Evolutionary conservation across 805 yeast species (phyloP).

Genomic region (Kazachstania africana): DNA sequence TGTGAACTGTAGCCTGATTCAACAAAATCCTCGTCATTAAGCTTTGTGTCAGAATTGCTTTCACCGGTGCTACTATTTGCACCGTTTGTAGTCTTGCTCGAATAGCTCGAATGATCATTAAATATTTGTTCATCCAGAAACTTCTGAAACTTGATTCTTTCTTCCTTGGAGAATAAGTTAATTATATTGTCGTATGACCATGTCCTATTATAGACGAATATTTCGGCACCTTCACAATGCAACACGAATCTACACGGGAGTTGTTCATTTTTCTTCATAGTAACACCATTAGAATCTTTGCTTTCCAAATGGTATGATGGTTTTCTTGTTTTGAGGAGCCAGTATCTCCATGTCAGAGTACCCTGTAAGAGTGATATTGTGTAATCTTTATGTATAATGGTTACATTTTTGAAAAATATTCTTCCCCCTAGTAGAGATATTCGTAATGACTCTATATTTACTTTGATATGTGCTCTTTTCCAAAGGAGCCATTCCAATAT

Average conservation of each 20-base stretch:
- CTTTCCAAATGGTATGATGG: slow-evolving; percentile 12
- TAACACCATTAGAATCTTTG: slow-evolving; percentile 5
- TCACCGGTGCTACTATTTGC: neutral
- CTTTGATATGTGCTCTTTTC: slow-evolving; percentile 44
- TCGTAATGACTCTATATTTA: slow-evolving; percentile 64
- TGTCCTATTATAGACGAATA: slow-evolving; percentile 72
- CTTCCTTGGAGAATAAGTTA: slow-evolving; percentile 23
- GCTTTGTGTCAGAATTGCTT: neutral
- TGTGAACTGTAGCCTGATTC: slow-evolving; percentile 1
- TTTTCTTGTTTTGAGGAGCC: slow-evolving; percentile 44
- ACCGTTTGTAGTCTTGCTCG: neutral
- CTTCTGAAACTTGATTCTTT: slow-evolving; percentile 11
- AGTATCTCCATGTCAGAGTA: slow-evolving; percentile 80
- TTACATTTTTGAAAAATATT: slow-evolving; percentile 61
- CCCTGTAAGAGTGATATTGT: slow-evolving; percentile 62
- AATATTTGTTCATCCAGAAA: slow-evolving; percentile 13
- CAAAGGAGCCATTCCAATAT: slow-evolving; percentile 46
- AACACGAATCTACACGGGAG: slow-evolving; percentile 48
- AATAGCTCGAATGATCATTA: slow-evolving; percentile 7
- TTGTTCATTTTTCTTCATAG: slow-evolving; percentile 28
- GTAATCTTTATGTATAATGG: slow-evolving; percentile 61
- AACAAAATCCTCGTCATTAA: slow-evolving; percentile 8
- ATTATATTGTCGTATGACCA: slow-evolving; percentile 61
- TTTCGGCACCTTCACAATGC: slow-evolving; percentile 65
- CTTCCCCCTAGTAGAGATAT: slow-evolving; percentile 77